Base-by-base conservation (phyloP, 805 yeast genomes). In the Myxozyma monticola region DNA sequence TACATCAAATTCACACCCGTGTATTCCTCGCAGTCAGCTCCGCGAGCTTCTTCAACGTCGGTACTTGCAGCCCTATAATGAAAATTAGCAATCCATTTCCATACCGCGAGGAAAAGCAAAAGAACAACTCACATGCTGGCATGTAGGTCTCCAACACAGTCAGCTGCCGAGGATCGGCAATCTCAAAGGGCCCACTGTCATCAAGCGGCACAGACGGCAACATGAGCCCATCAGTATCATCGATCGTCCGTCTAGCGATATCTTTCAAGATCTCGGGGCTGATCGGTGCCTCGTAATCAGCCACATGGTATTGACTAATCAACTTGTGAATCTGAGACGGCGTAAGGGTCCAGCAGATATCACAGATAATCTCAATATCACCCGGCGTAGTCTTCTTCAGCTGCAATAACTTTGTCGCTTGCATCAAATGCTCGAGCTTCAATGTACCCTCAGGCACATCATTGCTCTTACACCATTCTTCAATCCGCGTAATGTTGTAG, bases 381-480 rank as follows among this genome's bases (percentile, higher is more conserved):
- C 85, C 95, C 31, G 83, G 78, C 28, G 95, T 84, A 62, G 84
- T 84, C 75, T 93, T 93, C 69, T 95, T 81, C 66, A 93, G 79
- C 71, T 93, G 99, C 64, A 93, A 74, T 53, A 93, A 75, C 72
- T 93, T 93, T 34, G 96, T 90, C 18, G 95, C 91, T 71, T 93
- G 98, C 60, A 89, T 77, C 65, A 93, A 75, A 65, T 90, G 97
- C 56, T 84, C 83, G 66, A 93, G 77, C 64, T 88, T 83, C 33
- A 83, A 80, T 3, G 91, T 79, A 1, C 95, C 96, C 66, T 90
- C 96, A 43, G 85, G 85, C 56, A 93, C 80, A 45, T 85, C 90
- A 68, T 91, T 96, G 6, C 88, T 81, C 72, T 88, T 91, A 71
- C 98, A 91, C 99, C 99, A 93, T 72, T 93, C 99, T 69, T 89